Conservation (phyloP, 208 protist species). For the Tritrichomonas foetus region DNA sequence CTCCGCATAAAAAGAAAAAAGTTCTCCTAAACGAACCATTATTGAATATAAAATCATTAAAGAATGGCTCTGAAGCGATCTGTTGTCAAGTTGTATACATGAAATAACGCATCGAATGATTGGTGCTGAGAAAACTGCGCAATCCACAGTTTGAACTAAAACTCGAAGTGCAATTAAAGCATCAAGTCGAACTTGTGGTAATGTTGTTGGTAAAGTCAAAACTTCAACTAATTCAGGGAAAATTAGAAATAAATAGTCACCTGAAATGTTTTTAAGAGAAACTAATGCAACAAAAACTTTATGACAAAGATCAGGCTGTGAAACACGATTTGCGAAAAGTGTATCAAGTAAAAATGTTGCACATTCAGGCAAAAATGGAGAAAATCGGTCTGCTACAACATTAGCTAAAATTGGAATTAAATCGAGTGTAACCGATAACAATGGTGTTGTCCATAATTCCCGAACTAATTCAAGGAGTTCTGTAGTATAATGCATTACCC, state of each 20-base stretch:
- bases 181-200: not conserved
- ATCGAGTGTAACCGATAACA: not conserved
- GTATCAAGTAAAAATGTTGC: not conserved
- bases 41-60: not conserved
- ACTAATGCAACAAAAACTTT: not conserved
- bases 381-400: not conserved
- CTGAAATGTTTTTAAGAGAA: not conserved
- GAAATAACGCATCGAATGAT: not conserved
- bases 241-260: constrained; percentile 31
- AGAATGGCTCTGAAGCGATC: not conserved
- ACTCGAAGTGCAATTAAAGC: not conserved
- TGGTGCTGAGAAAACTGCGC: not conserved
- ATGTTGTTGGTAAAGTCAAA: not conserved
- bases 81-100: not conserved
- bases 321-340: not conserved
- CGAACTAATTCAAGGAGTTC: not conserved
- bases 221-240: not conserved
- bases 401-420: constrained; percentile 14
- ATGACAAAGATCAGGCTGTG: not conserved
- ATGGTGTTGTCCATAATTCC: not conserved
- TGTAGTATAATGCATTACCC: not conserved
- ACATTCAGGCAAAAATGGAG: not conserved
- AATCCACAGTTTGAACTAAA: not conserved
- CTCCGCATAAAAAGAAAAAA: not conserved
- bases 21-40: not conserved